Base-by-base conservation (phyloP, 768 basidiomycete species). In the Mycena albidolilacea region DNA sequence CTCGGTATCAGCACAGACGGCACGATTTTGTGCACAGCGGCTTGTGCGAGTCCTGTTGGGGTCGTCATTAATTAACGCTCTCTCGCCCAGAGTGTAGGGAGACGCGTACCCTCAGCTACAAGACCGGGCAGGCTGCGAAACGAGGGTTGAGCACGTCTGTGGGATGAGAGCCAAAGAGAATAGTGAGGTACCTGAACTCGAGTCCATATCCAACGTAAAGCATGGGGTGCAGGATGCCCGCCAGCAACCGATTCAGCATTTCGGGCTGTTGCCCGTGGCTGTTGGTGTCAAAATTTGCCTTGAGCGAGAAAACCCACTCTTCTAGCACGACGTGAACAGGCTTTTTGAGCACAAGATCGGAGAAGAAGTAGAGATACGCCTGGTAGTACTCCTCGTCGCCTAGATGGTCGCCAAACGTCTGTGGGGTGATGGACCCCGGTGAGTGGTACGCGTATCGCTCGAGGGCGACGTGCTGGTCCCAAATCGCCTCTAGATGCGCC, bases 131-230 rank as follows among this genome's bases (percentile, higher is more conserved):
- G 10, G 59, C 59, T 61, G 59, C n/a, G 59, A 61, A 23, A 41
- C 21, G 41, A 38, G 9, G 39, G 11, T 38, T 60, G 59, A 70
- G 69, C 35, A 58, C 12, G 50, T 43, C 41, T 43, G 41, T 17
- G 17, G 15, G 46, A 54, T 37, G 14, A 44, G 15, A 55, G 52
- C 39, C 50, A 21, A 21, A 37, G n/a, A 46, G 12, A 64, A 57
- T 38, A 63, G 9, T 81, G 62, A 70, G 15, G 43, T 58, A 71
- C 70, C 35, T 83, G 71, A 93, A 93, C 78, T 93, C 93, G 4
- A 87, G 79, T 4, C 91, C 92, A 79, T 89, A 88, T 15, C 90
- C 92, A 3, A 82, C 75, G 75, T 93, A 90, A 57, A 94, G 93
- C 50, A 93, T 67, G 0, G 92, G 90, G 75, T 94, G 93, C 6